Percentiles rank a stretch among this genome's conserved stretches.
phyloP scores from a whole-genome alignment of 176 grass and related monocot species.

The Carex parvula region DNA sequence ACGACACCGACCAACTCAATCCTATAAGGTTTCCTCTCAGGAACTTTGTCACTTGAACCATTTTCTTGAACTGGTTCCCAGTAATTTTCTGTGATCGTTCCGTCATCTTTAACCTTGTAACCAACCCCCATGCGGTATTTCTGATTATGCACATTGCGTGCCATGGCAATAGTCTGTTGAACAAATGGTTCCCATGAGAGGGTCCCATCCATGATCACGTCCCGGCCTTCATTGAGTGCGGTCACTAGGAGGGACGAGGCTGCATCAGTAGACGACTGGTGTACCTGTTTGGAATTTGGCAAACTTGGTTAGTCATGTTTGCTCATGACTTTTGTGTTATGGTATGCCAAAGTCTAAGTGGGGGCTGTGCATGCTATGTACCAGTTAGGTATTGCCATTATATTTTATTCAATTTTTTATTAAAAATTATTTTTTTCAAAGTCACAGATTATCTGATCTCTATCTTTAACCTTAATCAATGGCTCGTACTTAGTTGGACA shows the following conservation, averaged over 20 bases:
- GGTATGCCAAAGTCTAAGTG: neutral
- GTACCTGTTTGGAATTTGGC: conserved; percentile 47
- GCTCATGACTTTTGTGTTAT: neutral
- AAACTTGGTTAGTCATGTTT: neutral
- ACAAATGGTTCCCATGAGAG: conserved; percentile 88
- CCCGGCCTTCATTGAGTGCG: conserved; percentile 81
- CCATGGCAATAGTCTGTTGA: conserved; percentile 82
- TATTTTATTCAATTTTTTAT: neutral
- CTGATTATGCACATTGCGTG: conserved; percentile 62
- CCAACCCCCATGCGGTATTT: conserved; percentile 82
- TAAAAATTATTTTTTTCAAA: neutral
- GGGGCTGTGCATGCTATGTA: neutral
- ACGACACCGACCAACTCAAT: conserved; percentile 83
- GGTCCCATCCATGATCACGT: conserved; percentile 94
- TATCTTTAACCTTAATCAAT: neutral
- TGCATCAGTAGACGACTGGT: conserved; percentile 86
- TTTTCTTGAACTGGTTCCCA: conserved; percentile 55
- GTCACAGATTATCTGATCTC: neutral
- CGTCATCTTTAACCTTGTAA: conserved; percentile 74
- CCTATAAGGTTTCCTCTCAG: conserved; percentile 64
- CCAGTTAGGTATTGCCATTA: neutral
- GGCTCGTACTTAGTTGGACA: neutral
- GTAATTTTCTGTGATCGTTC: conserved; percentile 66
- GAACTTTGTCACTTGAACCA: neutral
- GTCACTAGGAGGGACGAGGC: conserved; percentile 92